Evolutionary conservation across 202 grass and related monocot species (phyloP), one percentile per base, ranked within the genome.

Genomic region (Digitaria exilis): DNA sequence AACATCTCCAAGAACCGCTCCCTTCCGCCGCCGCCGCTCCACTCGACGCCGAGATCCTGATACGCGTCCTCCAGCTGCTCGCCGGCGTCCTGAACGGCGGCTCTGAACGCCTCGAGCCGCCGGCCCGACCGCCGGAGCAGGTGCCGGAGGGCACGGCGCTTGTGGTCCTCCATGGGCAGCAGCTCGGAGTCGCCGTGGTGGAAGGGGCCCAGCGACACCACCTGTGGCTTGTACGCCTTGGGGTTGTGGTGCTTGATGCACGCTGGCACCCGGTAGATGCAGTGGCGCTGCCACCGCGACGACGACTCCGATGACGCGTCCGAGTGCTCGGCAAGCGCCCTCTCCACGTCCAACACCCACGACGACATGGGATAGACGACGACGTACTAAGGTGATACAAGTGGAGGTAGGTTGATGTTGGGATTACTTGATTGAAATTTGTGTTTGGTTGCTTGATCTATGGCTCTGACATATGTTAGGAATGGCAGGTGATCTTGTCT

Each of bases 1-100:
- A 94, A 88, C 59, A 88, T 26, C 68, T 86, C 66, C 30, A 90
- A 35, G 16, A 90, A 93, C 21, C 12, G 19, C 37, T 39, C 37
- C 3, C 37, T 39, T 1, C 18, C 31, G 11, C 0, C 59, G 12
- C 4, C 25, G 43, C 69, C 52, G 55, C 79, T 50, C 86, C 85
- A 86, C 18, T 26, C 22, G 39, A 55, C 82, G n/a, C 69, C 78
- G 19, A 88, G 73, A 0, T 78, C 76, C 31, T 83, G 14, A 51
- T 88, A 86, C 14, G 82, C 80, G 39, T 74, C 82, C 60, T 87
- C 72, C 73, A 52, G 50, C 50, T 52, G 18, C 50, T 52, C 50
- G 5, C 18, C 50, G 13, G 2, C 50, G 1, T 21, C 50, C 4
- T 5, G 0, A 4, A 52, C 14, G 17, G 50, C 17, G 18, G 18